Conservation (phyloP, 164 flowering plant genomes). For the Brasenia schreberi region DNA sequence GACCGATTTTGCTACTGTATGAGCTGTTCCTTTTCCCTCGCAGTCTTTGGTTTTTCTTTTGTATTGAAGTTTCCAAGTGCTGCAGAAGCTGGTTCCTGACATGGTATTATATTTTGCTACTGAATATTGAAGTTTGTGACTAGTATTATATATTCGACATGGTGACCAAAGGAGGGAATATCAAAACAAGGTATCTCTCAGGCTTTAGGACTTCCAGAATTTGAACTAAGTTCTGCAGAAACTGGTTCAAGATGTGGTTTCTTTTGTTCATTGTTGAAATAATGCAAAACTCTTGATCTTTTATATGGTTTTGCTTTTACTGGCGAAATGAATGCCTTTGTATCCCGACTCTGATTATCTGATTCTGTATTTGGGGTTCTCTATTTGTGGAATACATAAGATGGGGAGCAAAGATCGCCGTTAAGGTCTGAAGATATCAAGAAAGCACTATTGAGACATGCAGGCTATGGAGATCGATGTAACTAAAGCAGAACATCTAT, state of each 20-base stretch:
- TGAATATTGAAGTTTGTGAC: no score
- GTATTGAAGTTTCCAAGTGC: no score
- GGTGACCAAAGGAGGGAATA: slow-evolving; percentile 5
- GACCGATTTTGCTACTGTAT: no score
- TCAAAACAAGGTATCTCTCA: slow-evolving; percentile 24
- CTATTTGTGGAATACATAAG: slow-evolving; percentile 23
- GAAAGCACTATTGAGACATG: slow-evolving; percentile 65
- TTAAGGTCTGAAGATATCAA: slow-evolving; percentile 57
- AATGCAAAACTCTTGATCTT: background rate
- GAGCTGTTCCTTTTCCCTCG: no score
- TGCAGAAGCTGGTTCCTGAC: no score
- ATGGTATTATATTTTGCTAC: no score
- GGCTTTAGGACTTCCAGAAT: slow-evolving; percentile 10
- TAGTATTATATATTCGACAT: no score
- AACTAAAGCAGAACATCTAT: slow-evolving; percentile 16
- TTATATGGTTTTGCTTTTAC: no score
- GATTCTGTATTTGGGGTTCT: no score
- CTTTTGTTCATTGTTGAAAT: no score
- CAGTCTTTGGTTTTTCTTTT: no score
- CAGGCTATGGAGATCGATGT: slow-evolving; percentile 88
- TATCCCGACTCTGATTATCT: background rate
- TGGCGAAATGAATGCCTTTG: no score
- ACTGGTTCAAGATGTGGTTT: slow-evolving; percentile 19
- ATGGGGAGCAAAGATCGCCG: slow-evolving; percentile 32
- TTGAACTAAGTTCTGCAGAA: slow-evolving; percentile 11